Evolutionary conservation across 129 eudicot genomes (phyloP), one percentile per base, ranked within the genome.

Genomic region (Centella asiatica): DNA sequence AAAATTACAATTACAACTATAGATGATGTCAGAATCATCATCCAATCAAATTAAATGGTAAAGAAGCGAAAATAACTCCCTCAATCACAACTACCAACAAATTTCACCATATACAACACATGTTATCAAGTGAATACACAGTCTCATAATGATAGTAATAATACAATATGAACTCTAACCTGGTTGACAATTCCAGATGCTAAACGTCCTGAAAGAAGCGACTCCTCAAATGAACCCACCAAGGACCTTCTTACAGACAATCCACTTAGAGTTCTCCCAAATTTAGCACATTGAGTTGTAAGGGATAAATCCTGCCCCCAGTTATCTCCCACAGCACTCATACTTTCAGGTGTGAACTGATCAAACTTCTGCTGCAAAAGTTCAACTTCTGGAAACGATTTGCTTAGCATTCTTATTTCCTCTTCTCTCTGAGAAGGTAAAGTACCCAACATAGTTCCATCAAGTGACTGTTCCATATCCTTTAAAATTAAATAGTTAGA

Each of bases 201-300:
- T 65, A 93, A 78, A 33, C 96, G 85, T 74, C 99, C 99, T 11
- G 99, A 93, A 66, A 93, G 76, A 57, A 93, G 81, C 17, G 96
- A 93, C 83, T 93, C 99, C 81, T 93, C 99, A 69, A 93, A 93
- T 23, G 99, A 93, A 62, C 99, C 99, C 66, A 93, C 86, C 79
- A 90, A 76, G 12, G 99, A 87, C 78, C 99, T 80, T 80, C 95
- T 87, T 31, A 82, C 86, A 42, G 95, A 81, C 60, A 87, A 68
- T 44, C 88, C 96, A 72, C 89, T 82, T 29, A 85, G 69, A 61
- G 73, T 69, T 62, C 89, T 87, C 62, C 81, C 83, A 14, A 87
- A 69, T 74, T 80, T 92, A 4, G 70, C 62, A 73, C 70, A 68
- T 46, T 81, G 88, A 27, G 40, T 54, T 23, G 70, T 26, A 75